phyloP scores from a whole-genome alignment of 768 basidiomycete genomes.

The Kondoa malvinella region DNA sequence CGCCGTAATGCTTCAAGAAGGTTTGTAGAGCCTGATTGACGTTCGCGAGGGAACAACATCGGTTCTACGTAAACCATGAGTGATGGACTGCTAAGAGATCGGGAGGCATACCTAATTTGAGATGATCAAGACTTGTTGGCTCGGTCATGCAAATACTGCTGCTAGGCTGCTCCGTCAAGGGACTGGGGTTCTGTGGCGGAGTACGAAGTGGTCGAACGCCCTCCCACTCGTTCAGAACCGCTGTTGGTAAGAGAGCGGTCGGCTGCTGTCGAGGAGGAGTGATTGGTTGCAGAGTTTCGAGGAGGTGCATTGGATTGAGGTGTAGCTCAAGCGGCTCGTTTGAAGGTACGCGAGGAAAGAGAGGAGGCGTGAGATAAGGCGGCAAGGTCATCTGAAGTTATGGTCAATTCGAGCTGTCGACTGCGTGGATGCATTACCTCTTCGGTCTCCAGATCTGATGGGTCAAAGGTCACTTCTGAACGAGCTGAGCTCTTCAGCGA shows the following conservation, averaged over 20 bases:
- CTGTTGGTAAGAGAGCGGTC: not conserved
- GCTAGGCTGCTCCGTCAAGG: no score
- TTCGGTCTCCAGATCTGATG: not conserved
- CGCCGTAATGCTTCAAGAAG: not conserved
- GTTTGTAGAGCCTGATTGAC: not conserved
- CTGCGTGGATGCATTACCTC: not conserved
- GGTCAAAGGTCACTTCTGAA: not conserved
- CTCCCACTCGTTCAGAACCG: not conserved
- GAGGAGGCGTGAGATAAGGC: not conserved
- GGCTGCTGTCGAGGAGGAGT: not conserved
- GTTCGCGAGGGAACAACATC: not conserved
- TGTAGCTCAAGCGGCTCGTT: not conserved
- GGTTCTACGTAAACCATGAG: not conserved
- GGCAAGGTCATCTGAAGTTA: not conserved
- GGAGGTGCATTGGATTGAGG: not conserved
- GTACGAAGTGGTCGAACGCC: not conserved
- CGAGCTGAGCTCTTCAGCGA: not conserved
- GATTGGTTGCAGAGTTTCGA: not conserved
- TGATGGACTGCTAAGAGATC: no score
- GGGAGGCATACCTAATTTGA: no score
- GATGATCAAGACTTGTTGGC: not conserved
- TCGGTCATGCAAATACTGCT: not conserved
- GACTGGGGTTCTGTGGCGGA: not conserved
- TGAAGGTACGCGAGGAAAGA: not conserved
- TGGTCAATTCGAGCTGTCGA: not conserved